These are phyloP conservation scores for Lophiotrema nucula DNA, from an alignment of 495 filamentous ascomycete species.

Conservation along the genomic window DNA sequence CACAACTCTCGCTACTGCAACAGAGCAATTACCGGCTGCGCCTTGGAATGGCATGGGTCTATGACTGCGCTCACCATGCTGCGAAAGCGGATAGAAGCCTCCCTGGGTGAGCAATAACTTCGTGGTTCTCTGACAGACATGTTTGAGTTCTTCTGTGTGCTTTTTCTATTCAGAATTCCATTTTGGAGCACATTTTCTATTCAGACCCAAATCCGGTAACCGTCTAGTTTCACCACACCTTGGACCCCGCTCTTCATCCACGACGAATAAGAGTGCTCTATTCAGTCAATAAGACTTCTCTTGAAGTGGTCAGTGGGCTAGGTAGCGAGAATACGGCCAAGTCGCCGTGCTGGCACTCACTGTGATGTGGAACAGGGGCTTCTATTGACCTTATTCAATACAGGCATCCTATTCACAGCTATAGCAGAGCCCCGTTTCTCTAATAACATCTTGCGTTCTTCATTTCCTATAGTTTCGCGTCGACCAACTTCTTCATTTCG, in stretches of 20 bases:
- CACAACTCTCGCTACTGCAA: too few relatives aligned
- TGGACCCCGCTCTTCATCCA: not conserved
- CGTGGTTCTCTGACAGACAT: too few relatives aligned
- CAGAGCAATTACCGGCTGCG: too few relatives aligned
- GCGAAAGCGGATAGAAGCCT: too few relatives aligned
- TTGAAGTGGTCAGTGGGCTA: not conserved
- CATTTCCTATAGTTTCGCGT: too few relatives aligned
- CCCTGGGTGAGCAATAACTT: too few relatives aligned
- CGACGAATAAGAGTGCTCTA: not conserved
- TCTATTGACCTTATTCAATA: not conserved
- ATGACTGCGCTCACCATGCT: too few relatives aligned
- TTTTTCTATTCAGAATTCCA: conserved; percentile 3
- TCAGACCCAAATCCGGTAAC: conserved; percentile 11
- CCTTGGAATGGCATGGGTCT: too few relatives aligned
- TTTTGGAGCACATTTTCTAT: not conserved
- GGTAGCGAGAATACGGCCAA: not conserved
- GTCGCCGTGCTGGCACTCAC: not conserved
- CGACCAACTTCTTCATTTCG: too few relatives aligned
- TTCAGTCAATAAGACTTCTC: not conserved
- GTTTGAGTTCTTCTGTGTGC: not conserved
- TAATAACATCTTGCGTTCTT: not conserved
- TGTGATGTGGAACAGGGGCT: conserved; percentile 1
- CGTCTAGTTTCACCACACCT: not conserved
- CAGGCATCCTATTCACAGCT: not conserved
- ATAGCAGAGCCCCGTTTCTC: not conserved